A percentile compares a stretch with the other conserved stretches of the same genome.
Evolutionary conservation across 352 stramenopile species (phyloP).

Genomic region (Phytopythium chamaehyphon): DNA sequence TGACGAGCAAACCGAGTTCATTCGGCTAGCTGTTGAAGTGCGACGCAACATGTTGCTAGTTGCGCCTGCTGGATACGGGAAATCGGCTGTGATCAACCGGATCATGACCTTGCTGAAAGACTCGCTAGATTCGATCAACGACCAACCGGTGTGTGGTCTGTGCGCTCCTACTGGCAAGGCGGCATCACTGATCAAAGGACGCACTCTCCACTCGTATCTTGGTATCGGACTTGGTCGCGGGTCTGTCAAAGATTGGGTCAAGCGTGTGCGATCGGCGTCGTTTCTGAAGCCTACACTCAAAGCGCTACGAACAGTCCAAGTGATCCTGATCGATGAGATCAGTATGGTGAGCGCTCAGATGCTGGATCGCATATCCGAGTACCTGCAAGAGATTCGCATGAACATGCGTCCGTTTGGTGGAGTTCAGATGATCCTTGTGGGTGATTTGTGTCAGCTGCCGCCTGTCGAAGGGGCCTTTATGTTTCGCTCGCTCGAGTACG

Average conservation of each 20-base stretch:
- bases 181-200: constrained; percentile 4
- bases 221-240: constrained; percentile 7
- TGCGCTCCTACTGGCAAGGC: constrained; percentile 8
- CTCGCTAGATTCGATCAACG: constrained; percentile 2
- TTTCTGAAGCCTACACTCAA: constrained; percentile 9
- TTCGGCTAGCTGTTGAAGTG: constrained; percentile 4
- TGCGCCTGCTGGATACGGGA: constrained; percentile 7
- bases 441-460: constrained; percentile 8
- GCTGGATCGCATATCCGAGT: constrained; percentile 6
- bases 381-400: constrained; percentile 5
- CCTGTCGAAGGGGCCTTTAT: constrained; percentile 8
- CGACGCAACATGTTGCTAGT: constrained; percentile 7
- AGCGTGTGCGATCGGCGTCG: constrained; percentile 2
- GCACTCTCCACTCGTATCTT: constrained; percentile 6
- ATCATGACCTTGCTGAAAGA: constrained; percentile 6
- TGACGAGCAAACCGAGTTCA: constrained; percentile 7
- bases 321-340: constrained; percentile 9
- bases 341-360: constrained; percentile 10
- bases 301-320: constrained; percentile 2
- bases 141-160: constrained; percentile 5
- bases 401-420: constrained; percentile 4
- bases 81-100: constrained; percentile 9
- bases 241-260: constrained; percentile 6
- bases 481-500: constrained; percentile 8
- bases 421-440: constrained; percentile 9